Conservation (phyloP, 1,139 yeast genomes). For the Barnettozyma hawaiiensis region DNA sequence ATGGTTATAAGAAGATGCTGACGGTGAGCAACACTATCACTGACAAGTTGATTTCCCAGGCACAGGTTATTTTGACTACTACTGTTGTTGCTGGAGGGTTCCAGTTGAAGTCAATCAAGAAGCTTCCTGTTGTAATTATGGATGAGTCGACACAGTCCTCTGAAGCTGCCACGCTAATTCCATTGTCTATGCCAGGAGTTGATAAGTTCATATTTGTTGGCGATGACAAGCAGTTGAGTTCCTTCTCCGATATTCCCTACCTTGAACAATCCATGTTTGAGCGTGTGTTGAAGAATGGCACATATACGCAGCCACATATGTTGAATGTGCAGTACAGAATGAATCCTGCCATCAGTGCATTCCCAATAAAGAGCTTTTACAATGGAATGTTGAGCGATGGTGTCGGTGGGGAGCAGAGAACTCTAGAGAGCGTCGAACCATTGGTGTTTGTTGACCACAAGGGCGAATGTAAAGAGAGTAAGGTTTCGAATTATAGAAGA, state of each 20-base stretch:
- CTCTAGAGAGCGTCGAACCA: slow-evolving; percentile 41
- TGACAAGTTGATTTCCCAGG: slow-evolving; percentile 51
- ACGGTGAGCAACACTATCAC: slow-evolving; percentile 40
- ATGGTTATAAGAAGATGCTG: slow-evolving; percentile 45
- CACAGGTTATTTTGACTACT: slow-evolving; percentile 65
- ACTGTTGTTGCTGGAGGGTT: slow-evolving; percentile 69
- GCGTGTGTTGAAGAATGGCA: slow-evolving; percentile 49
- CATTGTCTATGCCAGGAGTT: slow-evolving; percentile 63
- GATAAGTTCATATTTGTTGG: slow-evolving; percentile 68
- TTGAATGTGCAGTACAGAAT: slow-evolving; percentile 68
- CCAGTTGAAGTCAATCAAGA: slow-evolving; percentile 48
- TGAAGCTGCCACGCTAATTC: slow-evolving; percentile 64
- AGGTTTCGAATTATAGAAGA: slow-evolving; percentile 41
- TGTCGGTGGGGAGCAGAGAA: slow-evolving; percentile 45
- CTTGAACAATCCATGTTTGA: slow-evolving; percentile 56
- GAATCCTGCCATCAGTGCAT: slow-evolving; percentile 56
- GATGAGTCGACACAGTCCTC: slow-evolving; percentile 71
- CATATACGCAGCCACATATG: slow-evolving; percentile 58
- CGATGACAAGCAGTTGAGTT: slow-evolving; percentile 57
- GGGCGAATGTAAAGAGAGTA: slow-evolving; percentile 38
- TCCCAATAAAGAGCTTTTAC: slow-evolving; percentile 55
- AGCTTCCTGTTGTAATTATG: slow-evolving; percentile 62
- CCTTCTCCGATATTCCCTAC: slow-evolving; percentile 61
- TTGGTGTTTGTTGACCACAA: slow-evolving; percentile 50
- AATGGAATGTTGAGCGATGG: slow-evolving; percentile 54